Percentiles rank a stretch among this genome's conserved stretches.
Evolutionary conservation across 495 filamentous ascomycete species (phyloP).

Genomic region (Penicillium maclennaniae): DNA sequence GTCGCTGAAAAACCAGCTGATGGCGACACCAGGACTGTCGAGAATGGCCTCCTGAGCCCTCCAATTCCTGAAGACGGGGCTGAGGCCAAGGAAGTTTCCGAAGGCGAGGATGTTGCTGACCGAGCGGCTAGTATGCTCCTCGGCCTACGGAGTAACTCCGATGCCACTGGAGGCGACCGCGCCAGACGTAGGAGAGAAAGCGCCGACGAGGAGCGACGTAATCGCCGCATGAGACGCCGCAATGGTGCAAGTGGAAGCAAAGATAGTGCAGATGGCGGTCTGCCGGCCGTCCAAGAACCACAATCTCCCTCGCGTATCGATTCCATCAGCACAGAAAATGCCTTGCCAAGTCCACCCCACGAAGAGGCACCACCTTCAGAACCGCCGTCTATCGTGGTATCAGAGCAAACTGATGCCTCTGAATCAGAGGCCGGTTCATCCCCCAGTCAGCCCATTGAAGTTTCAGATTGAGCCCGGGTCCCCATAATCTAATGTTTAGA

Average conservation of each 20-base stretch:
- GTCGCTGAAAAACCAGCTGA: constrained; percentile 21
- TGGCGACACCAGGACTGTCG: constrained; percentile 22
- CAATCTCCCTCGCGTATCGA: constrained; percentile 26
- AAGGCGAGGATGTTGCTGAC: constrained; percentile 73
- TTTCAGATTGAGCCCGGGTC: constrained; percentile 24
- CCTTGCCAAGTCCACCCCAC: constrained; percentile 24
- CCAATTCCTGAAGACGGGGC: constrained; percentile 35
- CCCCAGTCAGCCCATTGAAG: constrained; percentile 27
- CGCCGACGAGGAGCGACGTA: constrained; percentile 65
- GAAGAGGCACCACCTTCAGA: constrained; percentile 25
- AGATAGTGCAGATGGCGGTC: constrained; percentile 39
- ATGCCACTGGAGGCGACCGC: constrained; percentile 51
- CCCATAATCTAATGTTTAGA: constrained; percentile 41
- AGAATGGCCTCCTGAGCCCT: constrained; percentile 38
- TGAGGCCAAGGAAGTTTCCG: constrained; percentile 44
- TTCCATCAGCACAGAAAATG: constrained; percentile 16
- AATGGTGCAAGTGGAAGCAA: constrained; percentile 47
- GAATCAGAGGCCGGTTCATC: constrained; percentile 23
- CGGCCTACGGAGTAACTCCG: constrained; percentile 66
- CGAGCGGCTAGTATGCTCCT: constrained; percentile 79
- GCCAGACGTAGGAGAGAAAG: constrained; percentile 61
- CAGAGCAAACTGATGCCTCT: constrained; percentile 28
- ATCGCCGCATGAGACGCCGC: constrained; percentile 56
- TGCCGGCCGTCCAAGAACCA: constrained; percentile 36
- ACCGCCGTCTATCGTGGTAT: constrained; percentile 41